Evolutionary conservation across 2,329 filamentous ascomycete genomes (phyloP), one percentile per base, ranked within the genome.

Genomic region (Alternaria sp.): DNA sequence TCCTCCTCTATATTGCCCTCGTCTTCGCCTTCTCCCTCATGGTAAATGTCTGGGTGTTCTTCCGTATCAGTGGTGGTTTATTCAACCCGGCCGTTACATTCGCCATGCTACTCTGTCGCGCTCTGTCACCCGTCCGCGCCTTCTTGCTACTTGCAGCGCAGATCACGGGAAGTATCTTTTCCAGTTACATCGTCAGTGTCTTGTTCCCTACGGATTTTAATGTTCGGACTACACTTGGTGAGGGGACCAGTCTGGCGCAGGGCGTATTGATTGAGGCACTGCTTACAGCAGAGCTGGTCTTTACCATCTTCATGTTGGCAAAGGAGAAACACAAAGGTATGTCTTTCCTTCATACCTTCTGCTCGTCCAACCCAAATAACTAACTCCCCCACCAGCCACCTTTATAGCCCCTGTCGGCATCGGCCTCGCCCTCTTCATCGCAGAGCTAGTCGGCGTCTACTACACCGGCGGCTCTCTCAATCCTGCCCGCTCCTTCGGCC

Each of bases 361-460:
- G 9, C 5, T 24, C 11, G 12, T 11, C 39, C 43, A 39, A 39
- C n/a, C 36, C n/a, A 39, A 39, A 8, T 39, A 8, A 16, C 54
- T 63, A 48, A 65, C 39, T 32, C 26, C 38, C 6, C 18, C 34
- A 12, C 18, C 41, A 70, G 87, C 87, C 4, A 92, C 90, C 0
- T 91, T 86, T 71, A 79, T 92, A 3, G 90, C 90, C 0, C 90
- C 90, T 0, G 80, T 93, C 4, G 89, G 88, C 12, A 91, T 93
- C 68, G 91, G 91, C 1, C 79, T 92, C 7, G 84, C 89, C 0
- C 84, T 93, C 62, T 92, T 93, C 77, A 84, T 92, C 55, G 80
- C 80, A 0, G 82, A 87, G 59, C 68, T 87, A 39, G 78, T 81
- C 18, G 83, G 83, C 78, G 80, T 82, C 22, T 82, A 77, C 71